These are phyloP conservation scores for Aspergillus luchuensis DNA, from an alignment of 2,329 filamentous ascomycete genomes.

Conservation along the genomic window DNA sequence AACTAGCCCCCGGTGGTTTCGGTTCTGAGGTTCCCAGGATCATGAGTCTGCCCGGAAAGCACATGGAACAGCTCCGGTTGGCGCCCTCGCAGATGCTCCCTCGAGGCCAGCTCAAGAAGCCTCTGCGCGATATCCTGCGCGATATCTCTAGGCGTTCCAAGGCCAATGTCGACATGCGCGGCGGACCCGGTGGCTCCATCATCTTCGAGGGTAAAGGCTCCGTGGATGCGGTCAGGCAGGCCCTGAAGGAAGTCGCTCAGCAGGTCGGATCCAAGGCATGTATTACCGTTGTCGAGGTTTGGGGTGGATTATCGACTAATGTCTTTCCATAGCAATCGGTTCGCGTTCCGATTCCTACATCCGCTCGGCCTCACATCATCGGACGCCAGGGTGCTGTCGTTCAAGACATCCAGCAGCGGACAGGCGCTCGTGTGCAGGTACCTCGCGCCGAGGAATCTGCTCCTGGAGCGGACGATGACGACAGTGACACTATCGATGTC, in stretches of 20 bases:
- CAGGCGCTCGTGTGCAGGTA: slow-evolving; percentile 86
- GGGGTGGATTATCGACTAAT: slow-evolving; percentile 6
- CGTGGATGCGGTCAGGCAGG: slow-evolving; percentile 79
- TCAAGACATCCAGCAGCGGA: slow-evolving; percentile 84
- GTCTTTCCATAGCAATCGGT: slow-evolving; percentile 58
- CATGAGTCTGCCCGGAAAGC: slow-evolving; percentile 78
- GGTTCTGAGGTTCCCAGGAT: slow-evolving; percentile 52
- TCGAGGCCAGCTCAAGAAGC: slow-evolving; percentile 76
- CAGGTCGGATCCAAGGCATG: slow-evolving; percentile 83
- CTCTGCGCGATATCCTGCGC: slow-evolving; percentile 79
- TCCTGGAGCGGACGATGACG: slow-evolving; percentile 72
- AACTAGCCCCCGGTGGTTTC: slow-evolving; percentile 29
- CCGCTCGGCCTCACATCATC: slow-evolving; percentile 85
- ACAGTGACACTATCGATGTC: slow-evolving; percentile 77
- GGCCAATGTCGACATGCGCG: slow-evolving; percentile 76
- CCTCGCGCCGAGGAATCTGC: slow-evolving; percentile 73
- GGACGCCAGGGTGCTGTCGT: slow-evolving; percentile 88
- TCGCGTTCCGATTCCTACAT: slow-evolving; percentile 78
- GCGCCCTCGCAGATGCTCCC: slow-evolving; percentile 76
- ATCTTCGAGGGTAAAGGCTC: slow-evolving; percentile 85
- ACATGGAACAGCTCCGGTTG: slow-evolving; percentile 74
- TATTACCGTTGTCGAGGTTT: slow-evolving; percentile 10
- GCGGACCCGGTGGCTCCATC: slow-evolving; percentile 70
- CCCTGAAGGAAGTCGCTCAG: slow-evolving; percentile 83
- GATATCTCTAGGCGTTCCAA: slow-evolving; percentile 92